Conservation (phyloP, 345 rosid species). For the Acer saccharum region DNA sequence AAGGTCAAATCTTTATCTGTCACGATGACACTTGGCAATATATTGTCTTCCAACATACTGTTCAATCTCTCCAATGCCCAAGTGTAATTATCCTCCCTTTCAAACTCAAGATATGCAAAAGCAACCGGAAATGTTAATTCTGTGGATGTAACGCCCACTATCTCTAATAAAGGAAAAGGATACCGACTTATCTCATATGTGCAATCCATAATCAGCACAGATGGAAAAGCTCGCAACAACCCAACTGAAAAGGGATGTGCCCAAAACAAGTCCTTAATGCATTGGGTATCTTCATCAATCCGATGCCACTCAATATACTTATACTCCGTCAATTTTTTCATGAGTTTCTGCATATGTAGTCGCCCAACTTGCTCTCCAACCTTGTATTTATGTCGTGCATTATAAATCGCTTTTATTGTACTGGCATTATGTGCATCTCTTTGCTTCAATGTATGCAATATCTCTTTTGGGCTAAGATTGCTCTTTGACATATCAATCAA, state of each 20-base stretch:
- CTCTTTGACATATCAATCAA: conserved; percentile 18
- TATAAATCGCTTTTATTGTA: conserved; percentile 26
- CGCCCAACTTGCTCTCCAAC: conserved; percentile 16
- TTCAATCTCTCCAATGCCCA: background rate
- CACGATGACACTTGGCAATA: too few relatives aligned
- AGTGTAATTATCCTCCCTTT: conserved; percentile 18
- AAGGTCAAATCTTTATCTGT: too few relatives aligned
- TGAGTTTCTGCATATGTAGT: conserved; percentile 21
- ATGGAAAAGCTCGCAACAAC: conserved; percentile 12
- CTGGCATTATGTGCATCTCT: conserved; percentile 20
- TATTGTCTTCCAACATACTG: too few relatives aligned
- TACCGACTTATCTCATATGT: conserved; percentile 19
- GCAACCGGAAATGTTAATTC: conserved; percentile 18
- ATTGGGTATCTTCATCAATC: conserved; percentile 9
- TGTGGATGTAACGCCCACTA: conserved; percentile 22
- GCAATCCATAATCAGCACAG: conserved; percentile 16
- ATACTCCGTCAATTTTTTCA: conserved; percentile 9
- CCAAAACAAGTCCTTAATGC: conserved; percentile 20
- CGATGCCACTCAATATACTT: conserved; percentile 22
- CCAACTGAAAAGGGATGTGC: conserved; percentile 16
- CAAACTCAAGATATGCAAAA: conserved; percentile 20
- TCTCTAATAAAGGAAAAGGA: conserved; percentile 19
- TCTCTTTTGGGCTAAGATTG: conserved; percentile 20
- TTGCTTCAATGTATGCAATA: conserved; percentile 12
- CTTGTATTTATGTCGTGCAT: background rate